These are phyloP conservation scores for Cutaneotrichosporon sp. DNA, from an alignment of 1,284 basidiomycete species.

Conservation along the genomic window DNA sequence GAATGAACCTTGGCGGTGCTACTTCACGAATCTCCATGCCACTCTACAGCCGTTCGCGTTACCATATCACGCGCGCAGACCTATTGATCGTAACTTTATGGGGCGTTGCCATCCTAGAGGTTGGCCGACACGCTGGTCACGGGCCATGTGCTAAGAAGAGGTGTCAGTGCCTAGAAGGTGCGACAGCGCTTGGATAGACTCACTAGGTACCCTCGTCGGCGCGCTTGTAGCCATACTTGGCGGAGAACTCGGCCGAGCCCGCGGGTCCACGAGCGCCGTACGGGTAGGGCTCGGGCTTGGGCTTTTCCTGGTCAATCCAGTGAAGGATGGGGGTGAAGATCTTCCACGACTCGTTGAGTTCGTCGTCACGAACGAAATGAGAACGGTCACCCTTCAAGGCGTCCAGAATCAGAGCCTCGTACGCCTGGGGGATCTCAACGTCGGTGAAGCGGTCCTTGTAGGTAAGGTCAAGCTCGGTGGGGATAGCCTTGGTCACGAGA, in stretches of 20 bases:
- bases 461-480: constrained; percentile 92
- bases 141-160: constrained; percentile 29
- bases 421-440: constrained; percentile 84
- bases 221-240: constrained; percentile 72
- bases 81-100: background rate
- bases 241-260: constrained; percentile 69
- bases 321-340: constrained; percentile 92
- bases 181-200: background rate
- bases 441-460: constrained; percentile 91
- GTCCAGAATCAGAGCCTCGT: constrained; percentile 85
- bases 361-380: constrained; percentile 86
- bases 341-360: constrained; percentile 94
- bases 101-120: constrained; percentile 14
- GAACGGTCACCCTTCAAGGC: constrained; percentile 62
- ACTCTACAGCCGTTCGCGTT: constrained; percentile 6
- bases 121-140: constrained; percentile 34
- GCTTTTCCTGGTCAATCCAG: constrained; percentile 60
- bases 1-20: too few species aligned
- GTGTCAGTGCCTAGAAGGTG: background rate
- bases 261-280: constrained; percentile 93
- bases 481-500: constrained; percentile 77
- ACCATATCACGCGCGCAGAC: constrained; percentile 2
- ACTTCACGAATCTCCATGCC: background rate
- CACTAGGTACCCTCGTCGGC: constrained; percentile 61
- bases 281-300: constrained; percentile 70